Conservation (phyloP, 169 alveolate species). For the Babesia sp. region DNA sequence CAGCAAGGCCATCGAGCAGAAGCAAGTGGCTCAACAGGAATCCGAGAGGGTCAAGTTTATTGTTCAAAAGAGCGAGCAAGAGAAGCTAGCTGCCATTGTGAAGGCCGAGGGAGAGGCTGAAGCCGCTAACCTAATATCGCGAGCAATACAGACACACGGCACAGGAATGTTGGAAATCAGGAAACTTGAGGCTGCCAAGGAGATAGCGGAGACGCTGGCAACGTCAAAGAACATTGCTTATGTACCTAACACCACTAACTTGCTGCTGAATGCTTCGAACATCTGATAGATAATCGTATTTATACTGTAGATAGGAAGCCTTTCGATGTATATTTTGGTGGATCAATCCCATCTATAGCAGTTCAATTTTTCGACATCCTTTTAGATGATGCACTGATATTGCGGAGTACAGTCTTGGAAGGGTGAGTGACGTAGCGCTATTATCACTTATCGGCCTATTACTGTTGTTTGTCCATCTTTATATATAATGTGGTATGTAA, state of each 20-base stretch:
- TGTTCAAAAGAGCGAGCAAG: slow-evolving; percentile 94
- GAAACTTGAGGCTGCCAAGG: slow-evolving; percentile 95
- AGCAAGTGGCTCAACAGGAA: slow-evolving; percentile 97
- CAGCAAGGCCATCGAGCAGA: slow-evolving; percentile 95
- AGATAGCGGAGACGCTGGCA: slow-evolving; percentile 91
- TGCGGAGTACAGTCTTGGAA: too few relatives aligned
- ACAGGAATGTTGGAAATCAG: slow-evolving; percentile 92
- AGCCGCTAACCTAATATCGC: slow-evolving; percentile 94
- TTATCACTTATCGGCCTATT: too few relatives aligned
- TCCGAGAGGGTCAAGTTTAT: slow-evolving; percentile 95
- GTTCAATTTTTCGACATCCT: too few relatives aligned
- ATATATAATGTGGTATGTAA: too few relatives aligned
- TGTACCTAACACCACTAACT: slow-evolving; percentile 73
- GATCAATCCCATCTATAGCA: too few relatives aligned
- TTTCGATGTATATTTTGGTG: too few relatives aligned
- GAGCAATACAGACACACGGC: slow-evolving; percentile 93
- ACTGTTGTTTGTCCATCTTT: too few relatives aligned
- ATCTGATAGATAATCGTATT: slow-evolving; percentile 1
- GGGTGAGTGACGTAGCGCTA: too few relatives aligned
- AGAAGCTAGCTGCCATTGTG: slow-evolving; percentile 93
- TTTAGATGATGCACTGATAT: too few relatives aligned
- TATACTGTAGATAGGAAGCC: too few relatives aligned
- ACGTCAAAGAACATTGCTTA: slow-evolving; percentile 90
- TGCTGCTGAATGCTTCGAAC: slow-evolving; percentile 63
- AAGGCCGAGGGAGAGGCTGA: slow-evolving; percentile 97